A percentile compares a stretch with the other conserved stretches of the same genome.
Conservation (phyloP, 306 rosid species). For the Rosa rugosa region DNA sequence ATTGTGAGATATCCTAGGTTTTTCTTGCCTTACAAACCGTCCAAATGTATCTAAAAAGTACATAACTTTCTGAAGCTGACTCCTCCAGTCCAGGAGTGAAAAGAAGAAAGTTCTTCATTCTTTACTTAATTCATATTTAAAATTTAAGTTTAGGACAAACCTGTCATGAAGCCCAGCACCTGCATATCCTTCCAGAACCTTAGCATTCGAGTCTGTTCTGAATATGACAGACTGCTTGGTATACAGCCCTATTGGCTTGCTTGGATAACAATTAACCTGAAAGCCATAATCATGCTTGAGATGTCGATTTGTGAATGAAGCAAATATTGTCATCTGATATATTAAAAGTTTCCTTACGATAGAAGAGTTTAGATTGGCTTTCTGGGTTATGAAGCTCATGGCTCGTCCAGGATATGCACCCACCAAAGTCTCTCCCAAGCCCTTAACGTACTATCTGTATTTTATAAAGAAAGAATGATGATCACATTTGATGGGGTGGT, state of each 20-base stretch:
- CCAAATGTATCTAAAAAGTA: not conserved
- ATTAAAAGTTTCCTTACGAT: slow-evolving; percentile 23
- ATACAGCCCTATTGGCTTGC: no score
- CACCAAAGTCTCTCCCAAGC: no score
- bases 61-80: not conserved
- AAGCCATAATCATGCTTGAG: no score
- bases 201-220: slow-evolving; percentile 37
- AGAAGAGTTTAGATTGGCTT: slow-evolving; percentile 26
- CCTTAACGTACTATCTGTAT: slow-evolving; percentile 29
- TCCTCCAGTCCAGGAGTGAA: not conserved
- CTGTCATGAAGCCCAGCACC: slow-evolving; percentile 47
- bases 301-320: not conserved
- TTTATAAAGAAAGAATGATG: slow-evolving; percentile 8
- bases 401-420: slow-evolving; percentile 17
- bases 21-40: not conserved
- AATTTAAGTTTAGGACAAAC: not conserved
- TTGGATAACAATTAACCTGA: no score
- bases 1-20: not conserved
- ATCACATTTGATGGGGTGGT: not conserved
- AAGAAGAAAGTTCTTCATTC: not conserved
- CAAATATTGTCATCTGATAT: not conserved
- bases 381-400: slow-evolving; percentile 35
- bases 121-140: not conserved
- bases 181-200: slow-evolving; percentile 43
- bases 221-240: slow-evolving; percentile 24